A percentile compares a stretch with the other conserved stretches of the same genome.
phyloP scores from a whole-genome alignment of 441 rosid species.

The Omphalea diandra region DNA sequence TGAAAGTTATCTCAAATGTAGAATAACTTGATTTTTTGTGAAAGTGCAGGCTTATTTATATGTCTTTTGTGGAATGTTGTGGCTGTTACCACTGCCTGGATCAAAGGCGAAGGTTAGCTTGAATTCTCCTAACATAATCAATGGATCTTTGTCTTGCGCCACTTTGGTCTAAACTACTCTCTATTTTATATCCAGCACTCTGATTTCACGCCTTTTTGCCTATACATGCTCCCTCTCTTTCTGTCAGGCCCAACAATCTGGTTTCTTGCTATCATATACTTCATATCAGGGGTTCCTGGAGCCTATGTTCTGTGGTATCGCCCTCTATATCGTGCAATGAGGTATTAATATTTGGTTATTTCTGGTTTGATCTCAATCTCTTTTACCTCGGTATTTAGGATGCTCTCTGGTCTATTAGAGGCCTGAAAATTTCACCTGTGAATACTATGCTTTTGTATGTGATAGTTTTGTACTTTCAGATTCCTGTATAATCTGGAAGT shows the following conservation, averaged over 20 bases:
- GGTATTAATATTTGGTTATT: constrained; percentile 45
- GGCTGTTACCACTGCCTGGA: constrained; percentile 90
- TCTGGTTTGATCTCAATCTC: background rate
- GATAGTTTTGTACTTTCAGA: background rate
- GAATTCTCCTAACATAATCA: constrained; percentile 2
- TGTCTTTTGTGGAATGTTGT: constrained; percentile 93
- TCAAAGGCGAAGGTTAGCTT: constrained; percentile 82
- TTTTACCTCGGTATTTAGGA: background rate
- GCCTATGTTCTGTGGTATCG: constrained; percentile 93
- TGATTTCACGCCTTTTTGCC: constrained; percentile 13
- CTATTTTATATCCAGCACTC: background rate
- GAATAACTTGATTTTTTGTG: constrained; percentile 13
- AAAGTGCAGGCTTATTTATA: constrained; percentile 59
- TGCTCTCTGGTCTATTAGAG: background rate
- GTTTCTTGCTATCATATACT: constrained; percentile 94
- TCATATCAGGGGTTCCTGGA: constrained; percentile 90
- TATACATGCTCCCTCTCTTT: constrained; percentile 25
- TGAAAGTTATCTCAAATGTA: constrained; percentile 1
- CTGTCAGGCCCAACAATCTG: constrained; percentile 83
- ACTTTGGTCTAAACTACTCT: background rate
- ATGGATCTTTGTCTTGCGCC: constrained; percentile 7
- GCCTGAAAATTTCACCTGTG: background rate
- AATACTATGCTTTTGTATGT: background rate
- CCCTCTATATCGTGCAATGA: constrained; percentile 95
- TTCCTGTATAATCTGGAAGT: background rate